These are phyloP conservation scores for Leptomonas pyrrhocoris DNA, from an alignment of 208 protist species.

Conservation along the genomic window DNA sequence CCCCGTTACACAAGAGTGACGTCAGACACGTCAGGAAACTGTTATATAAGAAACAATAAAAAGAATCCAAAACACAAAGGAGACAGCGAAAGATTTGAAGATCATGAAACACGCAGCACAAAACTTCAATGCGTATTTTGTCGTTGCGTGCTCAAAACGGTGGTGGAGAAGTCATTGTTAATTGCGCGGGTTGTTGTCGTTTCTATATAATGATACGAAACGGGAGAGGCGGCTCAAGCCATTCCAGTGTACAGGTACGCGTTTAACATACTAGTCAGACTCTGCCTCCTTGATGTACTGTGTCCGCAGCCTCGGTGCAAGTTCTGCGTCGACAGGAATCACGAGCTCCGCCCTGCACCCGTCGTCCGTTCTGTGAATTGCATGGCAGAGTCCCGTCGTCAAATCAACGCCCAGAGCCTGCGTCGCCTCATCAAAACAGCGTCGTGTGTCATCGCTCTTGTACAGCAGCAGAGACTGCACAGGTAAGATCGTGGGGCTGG, in stretches of 20 bases:
- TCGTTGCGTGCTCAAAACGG: too few species aligned
- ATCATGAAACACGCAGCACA: too few species aligned
- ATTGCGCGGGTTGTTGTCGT: too few species aligned
- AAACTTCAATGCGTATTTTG: too few species aligned
- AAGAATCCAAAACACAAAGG: too few species aligned
- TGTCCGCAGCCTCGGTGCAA: slow-evolving; percentile 8
- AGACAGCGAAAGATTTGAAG: too few species aligned
- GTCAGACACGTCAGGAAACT: too few species aligned
- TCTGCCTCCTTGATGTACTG: slow-evolving; percentile 29
- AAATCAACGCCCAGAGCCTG: slow-evolving; percentile 8
- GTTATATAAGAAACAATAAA: too few species aligned
- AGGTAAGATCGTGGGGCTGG: slow-evolving; percentile 75
- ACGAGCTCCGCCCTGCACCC: slow-evolving; percentile 8
- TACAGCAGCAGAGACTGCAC: slow-evolving; percentile 67
- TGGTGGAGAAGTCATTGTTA: too few species aligned
- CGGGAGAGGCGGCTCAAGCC: too few species aligned
- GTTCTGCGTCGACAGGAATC: slow-evolving; percentile 12
- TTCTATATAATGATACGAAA: too few species aligned
- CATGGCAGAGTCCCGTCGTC: background rate
- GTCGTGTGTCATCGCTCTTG: slow-evolving; percentile 43
- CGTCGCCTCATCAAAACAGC: slow-evolving; percentile 39
- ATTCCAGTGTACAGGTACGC: background rate
- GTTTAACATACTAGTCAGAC: background rate
- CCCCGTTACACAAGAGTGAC: too few species aligned
- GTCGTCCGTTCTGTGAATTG: slow-evolving; percentile 7